phyloP scores from a whole-genome alignment of 2,329 filamentous ascomycete species.

The Aotearoamyces nothofagi region DNA sequence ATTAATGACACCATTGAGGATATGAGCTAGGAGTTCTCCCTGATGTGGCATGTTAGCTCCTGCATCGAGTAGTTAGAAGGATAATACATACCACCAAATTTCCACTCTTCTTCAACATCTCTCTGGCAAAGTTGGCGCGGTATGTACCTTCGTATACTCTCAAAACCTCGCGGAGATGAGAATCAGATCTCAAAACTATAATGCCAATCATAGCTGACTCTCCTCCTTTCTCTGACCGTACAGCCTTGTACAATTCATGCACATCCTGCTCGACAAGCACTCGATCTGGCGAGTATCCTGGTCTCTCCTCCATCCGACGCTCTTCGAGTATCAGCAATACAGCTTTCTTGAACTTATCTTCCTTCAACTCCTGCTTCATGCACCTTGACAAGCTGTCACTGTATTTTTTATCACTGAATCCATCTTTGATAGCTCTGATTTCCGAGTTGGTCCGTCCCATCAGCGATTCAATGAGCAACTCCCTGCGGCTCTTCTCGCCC shows the following conservation, averaged over 20 bases:
- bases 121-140: constrained; percentile 69
- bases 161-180: constrained; percentile 68
- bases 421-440: constrained; percentile 70
- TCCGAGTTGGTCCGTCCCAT: constrained; percentile 88
- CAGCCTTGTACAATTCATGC: constrained; percentile 48
- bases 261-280: constrained; percentile 57
- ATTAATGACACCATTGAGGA: constrained; percentile 94
- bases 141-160: constrained; percentile 60
- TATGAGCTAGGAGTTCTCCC: constrained; percentile 89
- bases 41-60: constrained; percentile 21
- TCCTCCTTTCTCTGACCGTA: constrained; percentile 63
- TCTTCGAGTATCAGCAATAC: constrained; percentile 75
- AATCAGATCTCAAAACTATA: constrained; percentile 65
- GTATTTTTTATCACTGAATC: constrained; percentile 88
- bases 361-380: constrained; percentile 85
- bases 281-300: constrained; percentile 10
- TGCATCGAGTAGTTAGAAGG: constrained; percentile 1
- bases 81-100: constrained; percentile 70
- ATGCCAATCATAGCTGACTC: constrained; percentile 81
- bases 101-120: constrained; percentile 74
- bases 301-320: constrained; percentile 60
- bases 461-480: constrained; percentile 82
- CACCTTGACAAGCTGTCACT: constrained; percentile 64
- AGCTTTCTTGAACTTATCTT: constrained; percentile 89
- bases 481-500: constrained; percentile 65